Evolutionary conservation across 345 rosid species (phyloP).

Genomic region (Brassica rapa): DNA sequence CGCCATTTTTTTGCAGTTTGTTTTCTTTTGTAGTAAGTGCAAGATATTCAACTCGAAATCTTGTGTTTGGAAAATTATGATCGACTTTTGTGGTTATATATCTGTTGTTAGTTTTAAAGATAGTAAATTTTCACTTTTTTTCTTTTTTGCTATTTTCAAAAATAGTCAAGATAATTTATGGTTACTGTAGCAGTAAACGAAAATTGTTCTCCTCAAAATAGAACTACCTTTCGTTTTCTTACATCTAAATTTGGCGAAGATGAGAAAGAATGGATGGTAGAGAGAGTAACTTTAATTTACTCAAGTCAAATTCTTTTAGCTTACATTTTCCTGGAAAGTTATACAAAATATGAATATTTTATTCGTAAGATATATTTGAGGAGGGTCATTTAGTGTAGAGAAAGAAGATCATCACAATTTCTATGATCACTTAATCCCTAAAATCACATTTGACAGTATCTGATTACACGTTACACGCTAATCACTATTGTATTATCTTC

Average conservation of each 20-base stretch:
- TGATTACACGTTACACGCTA: background rate
- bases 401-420: background rate
- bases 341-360: background rate
- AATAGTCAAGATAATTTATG: slow-evolving; percentile 1
- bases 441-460: background rate
- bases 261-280: slow-evolving; percentile 12
- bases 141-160: background rate
- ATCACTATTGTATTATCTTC: background rate
- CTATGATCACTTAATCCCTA: background rate
- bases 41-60: slow-evolving; percentile 19
- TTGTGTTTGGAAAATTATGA: slow-evolving; percentile 15
- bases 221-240: background rate
- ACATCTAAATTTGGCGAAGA: slow-evolving; percentile 19
- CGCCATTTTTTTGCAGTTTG: slow-evolving; percentile 16
- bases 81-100: slow-evolving; percentile 1
- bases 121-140: background rate
- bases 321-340: background rate
- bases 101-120: background rate
- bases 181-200: slow-evolving; percentile 6
- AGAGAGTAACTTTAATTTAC: slow-evolving; percentile 7
- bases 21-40: slow-evolving; percentile 11
- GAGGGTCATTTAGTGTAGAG: background rate
- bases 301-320: background rate
- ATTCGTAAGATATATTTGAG: background rate
- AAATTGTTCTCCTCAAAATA: background rate